Conservation (phyloP, 164 flowering plant species). For the Tetracentron sinense region DNA sequence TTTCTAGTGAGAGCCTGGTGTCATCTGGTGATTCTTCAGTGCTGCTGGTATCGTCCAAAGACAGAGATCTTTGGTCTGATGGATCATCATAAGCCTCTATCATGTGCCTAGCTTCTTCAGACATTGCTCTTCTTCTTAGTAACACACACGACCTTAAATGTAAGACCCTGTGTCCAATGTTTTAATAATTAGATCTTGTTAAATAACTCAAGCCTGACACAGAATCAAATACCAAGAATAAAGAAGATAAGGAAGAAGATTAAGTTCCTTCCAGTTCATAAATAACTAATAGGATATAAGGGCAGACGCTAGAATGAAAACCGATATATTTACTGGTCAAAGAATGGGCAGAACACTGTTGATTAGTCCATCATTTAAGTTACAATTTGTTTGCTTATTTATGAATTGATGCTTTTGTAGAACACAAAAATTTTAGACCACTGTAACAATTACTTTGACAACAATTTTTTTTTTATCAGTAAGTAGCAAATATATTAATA, state of each 20-base stretch:
- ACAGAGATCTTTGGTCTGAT: constrained; percentile 76
- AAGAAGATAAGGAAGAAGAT: neutral
- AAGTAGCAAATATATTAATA: no score
- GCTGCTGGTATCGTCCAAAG: constrained; percentile 81
- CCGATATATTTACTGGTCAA: neutral
- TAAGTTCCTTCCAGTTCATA: neutral
- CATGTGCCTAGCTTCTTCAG: constrained; percentile 57
- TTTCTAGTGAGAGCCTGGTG: constrained; percentile 66
- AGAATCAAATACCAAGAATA: neutral
- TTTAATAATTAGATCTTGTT: neutral
- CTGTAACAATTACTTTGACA: neutral
- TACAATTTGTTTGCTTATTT: neutral
- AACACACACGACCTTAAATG: constrained; percentile 6
- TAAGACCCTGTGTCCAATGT: constrained; percentile 1
- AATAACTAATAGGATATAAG: neutral
- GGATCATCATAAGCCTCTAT: constrained; percentile 68
- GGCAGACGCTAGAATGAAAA: neutral
- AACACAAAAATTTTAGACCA: neutral
- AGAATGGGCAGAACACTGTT: neutral
- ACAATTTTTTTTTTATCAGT: no score
- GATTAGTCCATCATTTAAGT: neutral
- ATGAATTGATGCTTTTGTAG: neutral
- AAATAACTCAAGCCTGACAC: neutral
- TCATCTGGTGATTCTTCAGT: constrained; percentile 80
- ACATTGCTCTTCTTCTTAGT: constrained; percentile 33